Conservation (phyloP, 129 eudicot species). For the Arctium lappa region DNA sequence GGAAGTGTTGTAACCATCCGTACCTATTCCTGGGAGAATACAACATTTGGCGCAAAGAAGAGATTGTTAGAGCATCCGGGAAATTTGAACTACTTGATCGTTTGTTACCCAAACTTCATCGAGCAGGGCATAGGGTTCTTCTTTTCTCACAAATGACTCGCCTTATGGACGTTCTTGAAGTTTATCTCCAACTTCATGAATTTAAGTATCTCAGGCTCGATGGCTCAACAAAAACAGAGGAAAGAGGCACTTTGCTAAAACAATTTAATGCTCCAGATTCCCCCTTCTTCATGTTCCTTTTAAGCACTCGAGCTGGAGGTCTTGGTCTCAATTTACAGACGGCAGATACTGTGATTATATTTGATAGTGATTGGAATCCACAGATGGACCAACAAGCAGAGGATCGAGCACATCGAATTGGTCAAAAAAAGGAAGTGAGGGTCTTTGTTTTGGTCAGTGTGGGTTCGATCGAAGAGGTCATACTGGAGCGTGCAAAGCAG, state of each 20-base stretch:
- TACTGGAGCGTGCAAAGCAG: slow-evolving; percentile 94
- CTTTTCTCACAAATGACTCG: slow-evolving; percentile 99
- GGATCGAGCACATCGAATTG: slow-evolving; percentile 98
- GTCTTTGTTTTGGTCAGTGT: slow-evolving; percentile 88
- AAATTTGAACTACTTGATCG: slow-evolving; percentile 95
- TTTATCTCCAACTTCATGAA: slow-evolving; percentile 67
- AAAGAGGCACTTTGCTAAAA: slow-evolving; percentile 67
- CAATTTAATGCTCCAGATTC: slow-evolving; percentile 90
- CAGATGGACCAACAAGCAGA: slow-evolving; percentile 98
- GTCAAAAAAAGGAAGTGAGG: slow-evolving; percentile 97
- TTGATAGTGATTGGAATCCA: slow-evolving; percentile 99
- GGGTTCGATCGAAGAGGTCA: slow-evolving; percentile 96
- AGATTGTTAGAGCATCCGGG: slow-evolving; percentile 86
- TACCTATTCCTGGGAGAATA: slow-evolving; percentile 73
- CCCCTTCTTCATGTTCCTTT: slow-evolving; percentile 82
- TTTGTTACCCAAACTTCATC: slow-evolving; percentile 75
- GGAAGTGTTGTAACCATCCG: slow-evolving; percentile 97
- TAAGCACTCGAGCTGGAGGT: slow-evolving; percentile 98
- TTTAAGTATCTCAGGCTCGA: slow-evolving; percentile 86
- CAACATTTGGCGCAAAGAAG: slow-evolving; percentile 69
- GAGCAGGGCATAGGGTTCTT: slow-evolving; percentile 83
- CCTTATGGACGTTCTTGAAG: slow-evolving; percentile 83
- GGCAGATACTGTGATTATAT: slow-evolving; percentile 96
- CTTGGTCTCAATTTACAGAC: slow-evolving; percentile 92
- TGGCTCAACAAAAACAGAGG: slow-evolving; percentile 89